Evolutionary conservation across 2,329 filamentous ascomycete genomes (phyloP).

Genomic region (Graphilbum fragrans): DNA sequence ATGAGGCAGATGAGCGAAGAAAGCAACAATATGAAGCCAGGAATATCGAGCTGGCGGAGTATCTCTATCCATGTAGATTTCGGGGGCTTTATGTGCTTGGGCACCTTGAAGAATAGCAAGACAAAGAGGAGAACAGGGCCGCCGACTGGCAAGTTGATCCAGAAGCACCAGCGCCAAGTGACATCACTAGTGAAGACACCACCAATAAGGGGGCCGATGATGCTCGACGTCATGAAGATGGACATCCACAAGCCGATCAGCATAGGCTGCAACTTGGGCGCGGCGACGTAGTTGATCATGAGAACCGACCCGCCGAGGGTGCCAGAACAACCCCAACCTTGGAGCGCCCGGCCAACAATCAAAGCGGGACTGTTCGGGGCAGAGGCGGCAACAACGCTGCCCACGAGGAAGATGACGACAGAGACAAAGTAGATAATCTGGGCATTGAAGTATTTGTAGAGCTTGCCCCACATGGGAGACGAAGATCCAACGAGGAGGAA

Average conservation of each 20-base stretch:
- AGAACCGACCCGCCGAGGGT: background rate
- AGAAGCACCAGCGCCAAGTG: slow-evolving; percentile 2
- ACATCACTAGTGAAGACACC: background rate
- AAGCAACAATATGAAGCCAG: background rate
- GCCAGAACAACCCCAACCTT: slow-evolving; percentile 1
- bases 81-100: background rate
- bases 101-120: background rate
- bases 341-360: background rate
- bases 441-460: background rate
- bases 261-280: background rate
- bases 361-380: background rate
- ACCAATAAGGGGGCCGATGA: background rate
- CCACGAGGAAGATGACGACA: background rate
- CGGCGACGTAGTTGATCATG: background rate
- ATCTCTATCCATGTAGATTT: background rate
- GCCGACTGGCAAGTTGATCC: slow-evolving; percentile 1
- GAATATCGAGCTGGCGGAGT: background rate
- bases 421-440: background rate
- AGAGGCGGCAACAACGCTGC: background rate
- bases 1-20: background rate
- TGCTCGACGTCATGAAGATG: background rate
- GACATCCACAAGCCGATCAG: slow-evolving; percentile 1
- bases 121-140: background rate
- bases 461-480: background rate
- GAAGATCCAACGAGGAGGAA: slow-evolving; percentile 1